Evolutionary conservation across 345 rosid genomes (phyloP), one percentile per base, ranked within the genome.

Genomic region (Linum lewisii): DNA sequence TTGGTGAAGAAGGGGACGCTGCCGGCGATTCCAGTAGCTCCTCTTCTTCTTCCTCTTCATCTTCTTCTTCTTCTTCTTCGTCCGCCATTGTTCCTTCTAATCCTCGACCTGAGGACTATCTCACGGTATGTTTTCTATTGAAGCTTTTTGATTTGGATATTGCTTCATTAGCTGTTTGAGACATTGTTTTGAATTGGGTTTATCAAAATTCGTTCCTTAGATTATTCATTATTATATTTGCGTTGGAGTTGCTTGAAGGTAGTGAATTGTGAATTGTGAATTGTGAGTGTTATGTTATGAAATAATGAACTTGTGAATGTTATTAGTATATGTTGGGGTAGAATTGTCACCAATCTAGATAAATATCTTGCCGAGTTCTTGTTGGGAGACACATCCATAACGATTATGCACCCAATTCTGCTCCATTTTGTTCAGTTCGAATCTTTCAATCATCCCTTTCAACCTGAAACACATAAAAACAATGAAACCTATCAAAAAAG

Each of bases 61-160:
- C 34, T 29, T 29, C 34, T 29, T 29, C 32, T 26, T 26, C 32
- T 26, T 26, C 32, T 6, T 26, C 34, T 8, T 29, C 34, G 7
- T 87, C 96, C 1, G 97, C 97, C 26, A 87, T 94, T 36, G 90
- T 94, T 36, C 68, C 96, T 0, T 81, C 93, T 24, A 67, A 72
- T 42, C 95, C 95, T 34, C 78, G 87, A 25, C 97, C 85, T 0
- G 97, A 94, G 66, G 99, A 94, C 77, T 94, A 84, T 71, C 78
- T 84, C 56, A 81, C 88, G 88, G 99, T 94, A 58, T 22, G 85
- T 63, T 20, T 3, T 19, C 24, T 54, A 42, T 11, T 6, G 38
- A 44, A 4, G 42, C 4, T 10, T 58, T 13, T 50, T 45, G 32
- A 14, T 6, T 57, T 45, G 19, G 19, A 10, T 23, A 47, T 8